These are phyloP conservation scores for Penicillium manginii DNA, from an alignment of 495 filamentous ascomycete species.

Conservation along the genomic window DNA sequence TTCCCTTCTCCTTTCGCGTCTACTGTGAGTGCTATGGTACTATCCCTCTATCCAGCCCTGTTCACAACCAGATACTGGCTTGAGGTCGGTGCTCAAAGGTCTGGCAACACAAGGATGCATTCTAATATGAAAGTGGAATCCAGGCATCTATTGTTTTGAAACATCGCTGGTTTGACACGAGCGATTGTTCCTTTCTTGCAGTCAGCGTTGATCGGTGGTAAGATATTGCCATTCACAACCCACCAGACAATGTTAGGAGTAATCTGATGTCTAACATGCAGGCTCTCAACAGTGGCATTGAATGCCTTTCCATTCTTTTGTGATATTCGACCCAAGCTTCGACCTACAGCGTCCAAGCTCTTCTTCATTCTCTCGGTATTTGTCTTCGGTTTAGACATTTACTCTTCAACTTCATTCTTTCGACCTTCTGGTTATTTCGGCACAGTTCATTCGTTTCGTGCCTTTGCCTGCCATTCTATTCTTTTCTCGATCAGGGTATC, in stretches of 20 bases:
- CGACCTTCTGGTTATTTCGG: constrained; percentile 10
- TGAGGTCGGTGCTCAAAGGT: background rate
- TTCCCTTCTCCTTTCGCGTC: constrained; percentile 4
- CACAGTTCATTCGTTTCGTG: constrained; percentile 16
- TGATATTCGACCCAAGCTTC: constrained; percentile 18
- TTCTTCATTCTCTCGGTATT: constrained; percentile 17
- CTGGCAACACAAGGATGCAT: background rate
- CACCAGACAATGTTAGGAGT: background rate
- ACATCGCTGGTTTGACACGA: constrained; percentile 36
- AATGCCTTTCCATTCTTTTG: constrained; percentile 39
- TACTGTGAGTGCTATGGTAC: background rate
- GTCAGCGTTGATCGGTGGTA: constrained; percentile 16
- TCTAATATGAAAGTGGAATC: constrained; percentile 1
- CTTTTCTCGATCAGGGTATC: constrained; percentile 23
- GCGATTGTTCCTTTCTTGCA: constrained; percentile 20
- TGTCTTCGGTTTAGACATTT: constrained; percentile 9
- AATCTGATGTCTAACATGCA: background rate
- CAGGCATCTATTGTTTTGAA: constrained; percentile 15
- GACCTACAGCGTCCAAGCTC: constrained; percentile 16
- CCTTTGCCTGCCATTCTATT: constrained; percentile 15
- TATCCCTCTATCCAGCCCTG: background rate
- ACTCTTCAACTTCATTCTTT: constrained; percentile 10
- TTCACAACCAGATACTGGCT: constrained; percentile 1
- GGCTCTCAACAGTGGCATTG: constrained; percentile 39
- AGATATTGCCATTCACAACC: background rate